Evolutionary conservation across 768 basidiomycete species (phyloP).

Genomic region (Russula sp.): DNA sequence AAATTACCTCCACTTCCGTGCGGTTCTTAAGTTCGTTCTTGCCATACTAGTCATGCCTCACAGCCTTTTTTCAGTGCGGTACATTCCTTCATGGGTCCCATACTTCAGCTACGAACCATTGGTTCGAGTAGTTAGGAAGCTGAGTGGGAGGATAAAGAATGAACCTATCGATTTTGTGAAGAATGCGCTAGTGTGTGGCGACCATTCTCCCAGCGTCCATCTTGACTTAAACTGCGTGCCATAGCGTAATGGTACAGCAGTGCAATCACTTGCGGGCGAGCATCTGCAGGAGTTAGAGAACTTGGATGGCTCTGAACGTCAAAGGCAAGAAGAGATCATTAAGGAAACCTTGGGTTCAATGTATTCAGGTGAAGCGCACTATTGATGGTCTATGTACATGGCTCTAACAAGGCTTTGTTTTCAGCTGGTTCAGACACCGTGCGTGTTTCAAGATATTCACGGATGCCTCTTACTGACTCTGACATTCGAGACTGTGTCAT

Average conservation of each 20-base stretch:
- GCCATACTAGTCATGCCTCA: background rate
- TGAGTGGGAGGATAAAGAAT: background rate
- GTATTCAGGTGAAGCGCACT: background rate
- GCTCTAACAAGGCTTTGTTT: background rate
- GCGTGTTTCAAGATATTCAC: background rate
- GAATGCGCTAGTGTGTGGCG: conserved; percentile 3
- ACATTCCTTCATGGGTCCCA: conserved; percentile 23
- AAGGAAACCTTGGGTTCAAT: conserved; percentile 8
- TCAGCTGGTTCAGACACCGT: conserved; percentile 22
- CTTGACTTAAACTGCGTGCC: background rate
- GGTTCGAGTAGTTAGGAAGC: background rate
- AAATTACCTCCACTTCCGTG: conserved; percentile 22
- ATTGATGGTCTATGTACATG: background rate
- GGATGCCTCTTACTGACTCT: background rate
- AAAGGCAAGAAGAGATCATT: background rate
- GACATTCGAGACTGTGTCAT: conserved; percentile 11
- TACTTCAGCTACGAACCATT: conserved; percentile 4
- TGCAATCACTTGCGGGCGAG: conserved; percentile 12
- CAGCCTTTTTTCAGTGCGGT: background rate
- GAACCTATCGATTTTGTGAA: conserved; percentile 1
- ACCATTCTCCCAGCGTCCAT: background rate
- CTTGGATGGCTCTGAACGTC: conserved; percentile 3
- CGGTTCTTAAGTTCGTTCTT: background rate
- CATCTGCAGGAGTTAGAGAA: conserved; percentile 11
- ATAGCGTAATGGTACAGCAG: conserved; percentile 15